These are phyloP conservation scores for Jaminaea rosea DNA, from an alignment of 1,284 basidiomycete species.

Conservation along the genomic window DNA sequence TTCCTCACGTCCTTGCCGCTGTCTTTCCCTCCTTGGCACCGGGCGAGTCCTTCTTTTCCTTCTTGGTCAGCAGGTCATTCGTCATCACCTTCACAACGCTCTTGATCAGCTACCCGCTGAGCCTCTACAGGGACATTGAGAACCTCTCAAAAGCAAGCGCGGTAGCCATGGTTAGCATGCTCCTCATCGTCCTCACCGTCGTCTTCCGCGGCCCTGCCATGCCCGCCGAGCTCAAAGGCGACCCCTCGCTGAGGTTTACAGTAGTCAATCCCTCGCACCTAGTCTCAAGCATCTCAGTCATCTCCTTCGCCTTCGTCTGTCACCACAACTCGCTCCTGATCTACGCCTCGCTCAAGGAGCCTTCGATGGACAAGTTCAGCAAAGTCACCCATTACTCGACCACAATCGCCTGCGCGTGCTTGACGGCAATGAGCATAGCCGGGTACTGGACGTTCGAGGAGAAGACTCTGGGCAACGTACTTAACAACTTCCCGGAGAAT, in stretches of 20 bases:
- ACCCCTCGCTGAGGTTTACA: constrained; percentile 58
- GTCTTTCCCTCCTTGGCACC: constrained; percentile 69
- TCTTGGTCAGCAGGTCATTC: constrained; percentile 78
- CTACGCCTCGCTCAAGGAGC: constrained; percentile 82
- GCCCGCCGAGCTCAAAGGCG: constrained; percentile 68
- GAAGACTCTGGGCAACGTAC: constrained; percentile 60
- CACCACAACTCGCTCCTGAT: constrained; percentile 54
- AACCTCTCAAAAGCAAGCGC: constrained; percentile 87
- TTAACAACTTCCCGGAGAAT: constrained; percentile 45
- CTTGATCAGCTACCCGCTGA: constrained; percentile 72
- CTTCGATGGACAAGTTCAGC: constrained; percentile 88
- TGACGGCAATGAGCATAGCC: constrained; percentile 64
- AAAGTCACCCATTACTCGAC: constrained; percentile 67
- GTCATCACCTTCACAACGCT: constrained; percentile 56
- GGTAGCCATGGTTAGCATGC: constrained; percentile 70
- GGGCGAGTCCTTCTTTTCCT: constrained; percentile 50
- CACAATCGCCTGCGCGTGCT: constrained; percentile 38
- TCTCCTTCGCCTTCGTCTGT: constrained; percentile 47
- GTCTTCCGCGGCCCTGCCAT: constrained; percentile 75
- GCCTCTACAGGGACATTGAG: constrained; percentile 91
- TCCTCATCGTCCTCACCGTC: constrained; percentile 82
- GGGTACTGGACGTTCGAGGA: constrained; percentile 89
- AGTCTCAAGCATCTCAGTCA: constrained; percentile 41
- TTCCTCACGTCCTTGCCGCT: constrained; percentile 79
- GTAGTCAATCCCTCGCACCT: constrained; percentile 65